Percentiles rank a stretch among this genome's conserved stretches.
phyloP scores from a whole-genome alignment of 2,329 filamentous ascomycete genomes.

The Bipolaris oryzae region DNA sequence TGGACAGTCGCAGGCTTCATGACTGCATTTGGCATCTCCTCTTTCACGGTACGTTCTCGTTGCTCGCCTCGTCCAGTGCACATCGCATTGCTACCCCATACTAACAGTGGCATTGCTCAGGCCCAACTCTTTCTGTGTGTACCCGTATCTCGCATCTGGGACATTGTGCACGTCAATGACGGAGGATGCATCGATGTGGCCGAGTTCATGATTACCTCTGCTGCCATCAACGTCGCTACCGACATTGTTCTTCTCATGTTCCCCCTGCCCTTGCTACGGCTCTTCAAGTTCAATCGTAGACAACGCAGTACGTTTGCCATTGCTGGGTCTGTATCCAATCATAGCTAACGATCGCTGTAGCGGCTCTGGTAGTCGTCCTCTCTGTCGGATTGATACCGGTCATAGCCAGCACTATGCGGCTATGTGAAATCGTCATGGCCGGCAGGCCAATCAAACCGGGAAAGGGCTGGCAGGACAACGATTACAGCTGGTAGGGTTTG shows the following conservation, averaged over 20 bases:
- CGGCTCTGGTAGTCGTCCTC: constrained; percentile 34
- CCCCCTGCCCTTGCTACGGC: constrained; percentile 30
- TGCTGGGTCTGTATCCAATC: too few species aligned
- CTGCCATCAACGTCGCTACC: constrained; percentile 33
- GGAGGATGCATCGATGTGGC: constrained; percentile 27
- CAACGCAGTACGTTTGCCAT: constrained; percentile 28
- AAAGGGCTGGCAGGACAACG: constrained; percentile 23
- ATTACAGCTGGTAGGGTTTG: constrained; percentile 28
- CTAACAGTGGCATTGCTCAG: constrained; percentile 7
- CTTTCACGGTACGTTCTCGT: constrained; percentile 26
- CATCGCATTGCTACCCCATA: neutral
- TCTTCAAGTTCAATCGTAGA: constrained; percentile 34
- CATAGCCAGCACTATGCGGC: constrained; percentile 34
- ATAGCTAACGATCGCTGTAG: constrained; percentile 10
- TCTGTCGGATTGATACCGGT: constrained; percentile 37
- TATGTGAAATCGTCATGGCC: constrained; percentile 34
- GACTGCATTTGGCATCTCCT: constrained; percentile 28
- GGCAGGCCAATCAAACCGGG: constrained; percentile 15
- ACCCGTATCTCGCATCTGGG: constrained; percentile 29
- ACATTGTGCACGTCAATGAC: constrained; percentile 18
- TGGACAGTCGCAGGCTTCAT: constrained; percentile 29
- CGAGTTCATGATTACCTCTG: constrained; percentile 30
- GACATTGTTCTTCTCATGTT: constrained; percentile 33
- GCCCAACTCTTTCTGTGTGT: constrained; percentile 30
- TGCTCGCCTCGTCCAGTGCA: neutral